Base-by-base conservation (phyloP, 768 basidiomycete genomes). In the Phlebiopsis flavidoalba region DNA sequence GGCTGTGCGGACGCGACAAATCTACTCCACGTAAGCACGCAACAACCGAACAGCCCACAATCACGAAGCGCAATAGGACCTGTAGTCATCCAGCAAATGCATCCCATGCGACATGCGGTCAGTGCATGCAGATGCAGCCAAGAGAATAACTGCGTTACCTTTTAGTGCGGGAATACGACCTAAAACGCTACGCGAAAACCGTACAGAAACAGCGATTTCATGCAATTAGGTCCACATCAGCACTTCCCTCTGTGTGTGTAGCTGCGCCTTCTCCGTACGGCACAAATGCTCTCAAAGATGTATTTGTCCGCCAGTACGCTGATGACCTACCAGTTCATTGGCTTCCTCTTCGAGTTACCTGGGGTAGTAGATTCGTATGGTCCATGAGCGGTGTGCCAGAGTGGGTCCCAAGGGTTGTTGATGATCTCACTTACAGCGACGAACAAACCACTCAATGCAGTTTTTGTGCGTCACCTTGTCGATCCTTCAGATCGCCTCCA, bases 321-420 rank as follows among this genome's bases (percentile, higher is more conserved):
- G 66, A 87, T 73, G n/a, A 84, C n/a, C n/a, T n/a, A n/a, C 79
- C 60, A 95, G 83, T 62, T 93, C 87, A 26, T 77, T 76, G 5
- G 95, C 94, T 71, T 98, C 95, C 72, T 96, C 95, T 70, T 94
- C 94, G 37, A 98, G 78, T n/a, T 3, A 97, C 92, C 95, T 97
- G 69, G n/a, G 43, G 31, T 49, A 52, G 50, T 53, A n/a, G 31
- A 21, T n/a, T n/a, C n/a, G n/a, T n/a, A 24, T 5, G 43, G 14
- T n/a, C n/a, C 43, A 53, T 43, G 5, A 47, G 31, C 45, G n/a
- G n/a, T n/a, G n/a, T n/a, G n/a, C n/a, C n/a, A n/a, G n/a, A n/a
- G n/a, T n/a, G n/a, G n/a, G n/a, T n/a, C n/a, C n/a, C n/a, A n/a
- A 45, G 10, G 5, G 14, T n/a, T 48, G 8, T n/a, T 56, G 24